Evolutionary conservation across 192 early-diverging fungal species (phyloP), one percentile per base, ranked within the genome.

Genomic region (Coemansia sp.): DNA sequence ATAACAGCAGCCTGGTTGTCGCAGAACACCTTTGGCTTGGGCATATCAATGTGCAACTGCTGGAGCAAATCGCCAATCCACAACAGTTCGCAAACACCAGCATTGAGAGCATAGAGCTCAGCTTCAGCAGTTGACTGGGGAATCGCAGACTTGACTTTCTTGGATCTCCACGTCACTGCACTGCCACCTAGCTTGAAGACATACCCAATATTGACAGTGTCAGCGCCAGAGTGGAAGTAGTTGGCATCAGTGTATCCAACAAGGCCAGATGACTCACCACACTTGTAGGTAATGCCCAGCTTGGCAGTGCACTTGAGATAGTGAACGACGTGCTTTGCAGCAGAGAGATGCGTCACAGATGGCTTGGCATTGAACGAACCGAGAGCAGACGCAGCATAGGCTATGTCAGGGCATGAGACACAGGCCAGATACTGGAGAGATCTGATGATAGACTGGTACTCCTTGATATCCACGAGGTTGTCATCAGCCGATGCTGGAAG

Each of bases 91-190:
- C 32, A 35, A 7, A 35, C 32, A 7, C 32, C 32, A 7, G 32
- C 32, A 35, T 35, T 35, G 32, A 35, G 32, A 35, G 32, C 46
- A 47, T 25, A 22, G 7, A 47, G 46, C 58, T 67, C 65, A 8
- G 57, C 57, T 17, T 60, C 65, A 0, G 43, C 65, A 24, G 57
- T 67, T 2, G 42, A 67, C 29, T 67, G 45, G 8, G 58, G 57
- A 38, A 66, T 57, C 24, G 57, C 65, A 37, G 65, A 31, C 57
- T 67, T 60, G 51, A 49, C 22, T 25, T 59, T 59, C 65, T 67
- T 67, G 9, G 42, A 60, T 4, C 27, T 41, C 65, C 57, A 67
- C 6, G 65, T 58, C 2, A 66, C 41, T 1, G 32, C 56, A 15
- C 56, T 54, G 20, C 65, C 42, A 60, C 54, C 57, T 7, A 60